Evolutionary conservation across 2,329 filamentous ascomycete genomes (phyloP).

Genomic region (Pseudophaeomoniella oleicola): DNA sequence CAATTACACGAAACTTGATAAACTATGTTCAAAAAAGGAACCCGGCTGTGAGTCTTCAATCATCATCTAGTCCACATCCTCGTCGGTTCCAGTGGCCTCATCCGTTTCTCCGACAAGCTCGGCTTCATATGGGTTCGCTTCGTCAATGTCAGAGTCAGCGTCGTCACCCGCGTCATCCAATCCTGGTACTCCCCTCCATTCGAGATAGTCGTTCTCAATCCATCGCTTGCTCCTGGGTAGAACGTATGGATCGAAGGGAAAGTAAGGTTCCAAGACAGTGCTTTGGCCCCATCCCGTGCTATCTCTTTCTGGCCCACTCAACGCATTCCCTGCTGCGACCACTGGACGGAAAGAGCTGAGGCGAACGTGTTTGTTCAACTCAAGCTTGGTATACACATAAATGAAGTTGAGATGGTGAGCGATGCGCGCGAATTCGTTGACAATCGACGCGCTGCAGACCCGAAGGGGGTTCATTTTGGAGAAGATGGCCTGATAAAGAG

Average conservation of each 20-base stretch:
- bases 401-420: constrained; percentile 74
- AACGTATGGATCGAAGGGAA: constrained; percentile 94
- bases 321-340: constrained; percentile 10
- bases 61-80: constrained; percentile 16
- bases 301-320: constrained; percentile 36
- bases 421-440: constrained; percentile 80
- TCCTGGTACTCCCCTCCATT: constrained; percentile 63
- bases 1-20: no score
- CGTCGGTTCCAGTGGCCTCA: constrained; percentile 27
- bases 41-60: neutral
- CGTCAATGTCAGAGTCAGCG: constrained; percentile 16
- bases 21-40: no score
- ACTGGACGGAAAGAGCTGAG: constrained; percentile 49
- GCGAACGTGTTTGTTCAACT: constrained; percentile 81
- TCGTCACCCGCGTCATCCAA: constrained; percentile 46
- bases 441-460: constrained; percentile 81
- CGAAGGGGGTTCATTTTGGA: constrained; percentile 88
- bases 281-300: constrained; percentile 52
- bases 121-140: constrained; percentile 14
- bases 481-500: constrained; percentile 64
- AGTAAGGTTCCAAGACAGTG: constrained; percentile 80
- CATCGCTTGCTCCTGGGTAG: constrained; percentile 75
- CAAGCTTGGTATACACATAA: constrained; percentile 77
- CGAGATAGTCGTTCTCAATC: constrained; percentile 71
- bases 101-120: constrained; percentile 23